phyloP scores from a whole-genome alignment of 805 yeast species.

The Candida boleticola region DNA sequence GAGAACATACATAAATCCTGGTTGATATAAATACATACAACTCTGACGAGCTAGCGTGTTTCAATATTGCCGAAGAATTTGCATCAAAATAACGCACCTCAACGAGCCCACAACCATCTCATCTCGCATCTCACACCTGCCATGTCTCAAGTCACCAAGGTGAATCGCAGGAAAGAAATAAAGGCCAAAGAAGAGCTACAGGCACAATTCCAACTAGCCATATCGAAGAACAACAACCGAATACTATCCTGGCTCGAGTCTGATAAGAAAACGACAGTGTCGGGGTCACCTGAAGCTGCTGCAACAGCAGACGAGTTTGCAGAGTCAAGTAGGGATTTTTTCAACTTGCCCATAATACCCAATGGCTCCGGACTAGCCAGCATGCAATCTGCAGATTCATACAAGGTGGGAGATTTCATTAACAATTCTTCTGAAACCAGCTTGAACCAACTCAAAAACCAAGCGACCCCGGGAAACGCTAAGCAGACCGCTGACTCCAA shows the following conservation, averaged over 20 bases:
- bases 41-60: too few relatives aligned
- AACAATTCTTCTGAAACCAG: constrained; percentile 8
- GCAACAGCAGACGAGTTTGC: not conserved
- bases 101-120: too few relatives aligned
- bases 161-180: constrained; percentile 39
- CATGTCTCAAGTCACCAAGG: constrained; percentile 13
- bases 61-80: too few relatives aligned
- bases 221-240: constrained; percentile 32
- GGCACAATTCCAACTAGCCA: constrained; percentile 43
- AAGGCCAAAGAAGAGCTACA: constrained; percentile 47
- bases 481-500: constrained; percentile 14
- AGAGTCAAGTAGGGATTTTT: constrained; percentile 14
- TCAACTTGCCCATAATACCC: constrained; percentile 34
- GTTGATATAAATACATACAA: too few relatives aligned
- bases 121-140: not conserved
- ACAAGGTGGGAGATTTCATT: constrained; percentile 30
- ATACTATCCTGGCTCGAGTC: constrained; percentile 40
- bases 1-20: too few relatives aligned
- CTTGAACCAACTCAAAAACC: constrained; percentile 4
- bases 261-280: not conserved
- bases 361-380: constrained; percentile 28
- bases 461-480: not conserved
- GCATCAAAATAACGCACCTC: too few relatives aligned
- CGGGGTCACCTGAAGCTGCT: not conserved
- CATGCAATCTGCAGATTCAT: constrained; percentile 11